phyloP scores from a whole-genome alignment of 371 early-diverging fungal species.

The Mucor plumbeus region DNA sequence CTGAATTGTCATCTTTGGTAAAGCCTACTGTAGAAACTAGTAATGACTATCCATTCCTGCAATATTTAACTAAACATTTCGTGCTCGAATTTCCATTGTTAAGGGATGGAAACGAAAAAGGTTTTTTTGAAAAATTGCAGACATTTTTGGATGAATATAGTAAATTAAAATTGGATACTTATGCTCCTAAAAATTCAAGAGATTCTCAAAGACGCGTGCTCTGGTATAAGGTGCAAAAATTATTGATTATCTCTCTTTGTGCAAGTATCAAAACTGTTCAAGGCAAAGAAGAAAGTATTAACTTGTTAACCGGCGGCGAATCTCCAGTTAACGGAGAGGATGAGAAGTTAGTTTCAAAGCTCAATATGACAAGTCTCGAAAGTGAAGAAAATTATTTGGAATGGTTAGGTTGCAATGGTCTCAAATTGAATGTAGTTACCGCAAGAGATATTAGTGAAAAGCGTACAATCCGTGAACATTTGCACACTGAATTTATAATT shows the following conservation, averaged over 20 bases:
- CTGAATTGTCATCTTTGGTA: background rate
- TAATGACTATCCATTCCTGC: slow-evolving; percentile 37
- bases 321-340: slow-evolving; percentile 9
- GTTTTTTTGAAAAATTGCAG: slow-evolving; percentile 44
- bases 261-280: slow-evolving; percentile 47
- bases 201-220: slow-evolving; percentile 44
- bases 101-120: slow-evolving; percentile 32
- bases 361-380: slow-evolving; percentile 20
- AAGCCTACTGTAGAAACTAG: background rate
- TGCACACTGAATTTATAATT: slow-evolving; percentile 48
- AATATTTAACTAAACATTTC: slow-evolving; percentile 37
- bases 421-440: slow-evolving; percentile 27
- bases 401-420: slow-evolving; percentile 38
- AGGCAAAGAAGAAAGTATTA: slow-evolving; percentile 47
- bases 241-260: slow-evolving; percentile 40
- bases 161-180: slow-evolving; percentile 37
- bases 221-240: slow-evolving; percentile 43
- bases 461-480: slow-evolving; percentile 29
- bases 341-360: slow-evolving; percentile 11
- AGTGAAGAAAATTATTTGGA: slow-evolving; percentile 31
- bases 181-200: slow-evolving; percentile 30
- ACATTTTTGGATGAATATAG: slow-evolving; percentile 42
- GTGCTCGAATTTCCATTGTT: slow-evolving; percentile 48
- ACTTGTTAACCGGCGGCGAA: slow-evolving; percentile 11
- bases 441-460: slow-evolving; percentile 33